Conservation (phyloP, 164 flowering plant genomes). For the Chloranthus sessilifolius region DNA sequence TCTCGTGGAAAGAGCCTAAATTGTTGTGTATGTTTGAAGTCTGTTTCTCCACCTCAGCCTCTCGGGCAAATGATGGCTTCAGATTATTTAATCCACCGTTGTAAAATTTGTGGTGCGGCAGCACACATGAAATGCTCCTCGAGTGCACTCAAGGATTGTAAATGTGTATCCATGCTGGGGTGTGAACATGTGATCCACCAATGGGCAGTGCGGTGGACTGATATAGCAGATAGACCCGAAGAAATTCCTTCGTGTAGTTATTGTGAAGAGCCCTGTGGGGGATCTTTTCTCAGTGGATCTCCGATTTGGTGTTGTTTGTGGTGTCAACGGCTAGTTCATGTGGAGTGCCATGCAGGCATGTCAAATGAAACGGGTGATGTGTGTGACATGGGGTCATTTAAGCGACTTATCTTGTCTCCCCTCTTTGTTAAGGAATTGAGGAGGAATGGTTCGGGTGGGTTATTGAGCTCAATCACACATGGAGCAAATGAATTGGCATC, state of each 20-base stretch:
- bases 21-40: conserved; percentile 90
- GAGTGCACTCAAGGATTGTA: conserved; percentile 84
- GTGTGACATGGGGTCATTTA: conserved; percentile 90
- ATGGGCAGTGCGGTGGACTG: conserved; percentile 94
- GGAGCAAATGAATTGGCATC: conserved; percentile 98
- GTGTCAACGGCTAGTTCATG: conserved; percentile 96
- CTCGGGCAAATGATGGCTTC: conserved; percentile 69
- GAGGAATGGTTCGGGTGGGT: conserved; percentile 41
- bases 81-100: conserved; percentile 63
- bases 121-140: conserved; percentile 78
- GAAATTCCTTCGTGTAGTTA: conserved; percentile 75
- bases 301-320: conserved; percentile 99
- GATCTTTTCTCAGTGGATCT: conserved; percentile 88
- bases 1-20: conserved; percentile 75
- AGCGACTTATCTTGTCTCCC: conserved; percentile 84
- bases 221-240: conserved; percentile 69
- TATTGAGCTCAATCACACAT: conserved; percentile 87
- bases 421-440: conserved; percentile 68
- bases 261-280: conserved; percentile 94
- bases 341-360: conserved; percentile 76
- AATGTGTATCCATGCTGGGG: conserved; percentile 84
- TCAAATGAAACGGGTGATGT: conserved; percentile 75
- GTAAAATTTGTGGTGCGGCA: conserved; percentile 77
- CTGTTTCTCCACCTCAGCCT: conserved; percentile 66
- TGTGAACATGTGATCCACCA: conserved; percentile 73